Evolutionary conservation across 2,329 filamentous ascomycete genomes (phyloP).

Genomic region (Stagonosporopsis rhizophila): DNA sequence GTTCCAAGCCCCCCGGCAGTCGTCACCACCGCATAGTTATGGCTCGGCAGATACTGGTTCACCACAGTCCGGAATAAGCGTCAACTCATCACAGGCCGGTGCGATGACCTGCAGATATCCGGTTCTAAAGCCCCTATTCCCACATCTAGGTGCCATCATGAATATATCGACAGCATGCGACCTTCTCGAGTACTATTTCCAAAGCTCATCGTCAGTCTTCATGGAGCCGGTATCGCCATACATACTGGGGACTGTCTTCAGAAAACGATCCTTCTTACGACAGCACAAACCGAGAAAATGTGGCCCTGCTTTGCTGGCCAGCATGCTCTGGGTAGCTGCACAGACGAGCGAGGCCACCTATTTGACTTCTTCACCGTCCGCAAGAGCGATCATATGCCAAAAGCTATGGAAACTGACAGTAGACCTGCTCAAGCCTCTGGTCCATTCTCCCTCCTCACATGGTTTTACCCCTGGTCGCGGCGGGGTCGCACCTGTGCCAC

Average conservation of each 20-base stretch:
- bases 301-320: constrained; percentile 84
- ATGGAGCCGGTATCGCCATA: constrained; percentile 91
- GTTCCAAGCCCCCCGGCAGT: constrained; percentile 40
- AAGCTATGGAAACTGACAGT: constrained; percentile 86
- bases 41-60: constrained; percentile 47
- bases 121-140: constrained; percentile 81
- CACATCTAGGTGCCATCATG: constrained; percentile 80
- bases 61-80: constrained; percentile 45
- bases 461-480: constrained; percentile 59
- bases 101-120: constrained; percentile 68
- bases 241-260: constrained; percentile 85
- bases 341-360: constrained; percentile 90
- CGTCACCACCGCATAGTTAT: constrained; percentile 46
- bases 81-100: constrained; percentile 44
- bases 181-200: constrained; percentile 87
- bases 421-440: constrained; percentile 83
- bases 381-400: constrained; percentile 83
- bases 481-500: constrained; percentile 74
- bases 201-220: constrained; percentile 84
- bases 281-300: constrained; percentile 81
- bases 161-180: constrained; percentile 84
- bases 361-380: constrained; percentile 80
- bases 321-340: constrained; percentile 94
- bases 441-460: constrained; percentile 72
- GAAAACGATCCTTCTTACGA: constrained; percentile 86